Conservation (phyloP, 805 yeast species). For the Tetrapisispora iriomotensis region DNA sequence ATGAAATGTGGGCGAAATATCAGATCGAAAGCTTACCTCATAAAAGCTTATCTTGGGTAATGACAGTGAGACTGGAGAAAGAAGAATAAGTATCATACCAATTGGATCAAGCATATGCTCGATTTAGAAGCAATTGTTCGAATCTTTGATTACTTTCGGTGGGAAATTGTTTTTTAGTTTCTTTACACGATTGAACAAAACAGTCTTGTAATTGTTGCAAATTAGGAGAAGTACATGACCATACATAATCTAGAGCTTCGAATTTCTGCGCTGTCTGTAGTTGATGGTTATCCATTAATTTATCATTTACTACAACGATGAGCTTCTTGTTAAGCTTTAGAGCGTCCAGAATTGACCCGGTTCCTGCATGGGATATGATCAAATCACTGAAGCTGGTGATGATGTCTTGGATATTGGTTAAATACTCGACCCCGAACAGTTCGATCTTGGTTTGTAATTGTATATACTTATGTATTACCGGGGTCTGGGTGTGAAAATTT, state of each 20-base stretch:
- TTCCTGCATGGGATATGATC: slow-evolving; percentile 82
- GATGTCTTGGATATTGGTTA: slow-evolving; percentile 8
- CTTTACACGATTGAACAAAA: slow-evolving; percentile 6
- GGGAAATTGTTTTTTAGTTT: slow-evolving; percentile 8
- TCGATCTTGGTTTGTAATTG: not conserved
- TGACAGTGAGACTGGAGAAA: too few species aligned
- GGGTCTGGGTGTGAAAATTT: not conserved
- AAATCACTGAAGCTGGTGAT: slow-evolving; percentile 34
- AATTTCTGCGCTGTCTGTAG: slow-evolving; percentile 60
- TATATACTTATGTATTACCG: not conserved
- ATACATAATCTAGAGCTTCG: slow-evolving; percentile 24
- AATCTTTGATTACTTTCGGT: slow-evolving; percentile 10
- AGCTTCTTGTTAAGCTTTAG: slow-evolving; percentile 46
- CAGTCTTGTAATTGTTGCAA: slow-evolving; percentile 5
- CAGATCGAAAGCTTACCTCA: too few species aligned
- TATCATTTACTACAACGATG: slow-evolving; percentile 60
- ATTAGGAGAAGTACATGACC: slow-evolving; percentile 15
- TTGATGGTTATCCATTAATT: slow-evolving; percentile 85
- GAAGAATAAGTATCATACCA: too few species aligned
- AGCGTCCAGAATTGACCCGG: slow-evolving; percentile 84
- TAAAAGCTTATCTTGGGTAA: too few species aligned
- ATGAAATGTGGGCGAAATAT: too few species aligned
- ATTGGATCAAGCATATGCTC: too few species aligned
- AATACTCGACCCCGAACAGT: slow-evolving; percentile 9
- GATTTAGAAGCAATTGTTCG: slow-evolving; percentile 6